A percentile compares a stretch with the other conserved stretches of the same genome.
phyloP scores from a whole-genome alignment of 1,139 yeast genomes.

The Meyerozyma guilliermondii region DNA sequence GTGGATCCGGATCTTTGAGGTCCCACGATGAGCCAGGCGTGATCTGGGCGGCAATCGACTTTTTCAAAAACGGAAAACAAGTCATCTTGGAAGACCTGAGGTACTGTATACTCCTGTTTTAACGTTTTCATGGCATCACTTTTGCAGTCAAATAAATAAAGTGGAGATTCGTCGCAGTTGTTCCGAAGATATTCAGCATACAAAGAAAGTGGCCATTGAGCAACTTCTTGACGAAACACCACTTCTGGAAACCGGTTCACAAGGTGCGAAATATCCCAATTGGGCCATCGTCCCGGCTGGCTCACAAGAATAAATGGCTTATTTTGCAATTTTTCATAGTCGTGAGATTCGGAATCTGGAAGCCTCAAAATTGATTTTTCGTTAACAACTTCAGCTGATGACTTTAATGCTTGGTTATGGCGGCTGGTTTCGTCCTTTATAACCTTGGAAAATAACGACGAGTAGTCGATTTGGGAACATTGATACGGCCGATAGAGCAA shows the following conservation, averaged over 20 bases:
- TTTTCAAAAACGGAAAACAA: slow-evolving; percentile 35
- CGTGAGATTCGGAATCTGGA: slow-evolving; percentile 29
- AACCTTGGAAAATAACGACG: slow-evolving; percentile 38
- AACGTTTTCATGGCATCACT: slow-evolving; percentile 58
- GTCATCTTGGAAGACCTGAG: slow-evolving; percentile 49
- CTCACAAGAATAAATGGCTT: slow-evolving; percentile 64
- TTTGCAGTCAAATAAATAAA: slow-evolving; percentile 79
- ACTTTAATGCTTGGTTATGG: slow-evolving; percentile 19
- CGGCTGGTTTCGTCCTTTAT: slow-evolving; percentile 42
- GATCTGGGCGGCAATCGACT: slow-evolving; percentile 68
- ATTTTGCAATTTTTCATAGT: slow-evolving; percentile 40
- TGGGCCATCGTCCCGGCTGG: slow-evolving; percentile 52
- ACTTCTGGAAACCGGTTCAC: slow-evolving; percentile 52
- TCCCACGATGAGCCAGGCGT: slow-evolving; percentile 86
- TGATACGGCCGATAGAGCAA: slow-evolving; percentile 73
- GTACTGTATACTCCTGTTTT: slow-evolving; percentile 49
- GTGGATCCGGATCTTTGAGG: slow-evolving; percentile 80
- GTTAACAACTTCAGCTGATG: slow-evolving; percentile 18
- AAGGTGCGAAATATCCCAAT: slow-evolving; percentile 54
- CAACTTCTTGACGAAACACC: slow-evolving; percentile 77
- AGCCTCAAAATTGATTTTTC: slow-evolving; percentile 37
- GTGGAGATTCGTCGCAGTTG: slow-evolving; percentile 76
- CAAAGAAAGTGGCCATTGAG: slow-evolving; percentile 65
- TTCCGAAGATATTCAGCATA: slow-evolving; percentile 57
- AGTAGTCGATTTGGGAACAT: slow-evolving; percentile 66